Percentiles rank a stretch among this genome's conserved stretches.
Evolutionary conservation across 108 stramenopile species (phyloP).

Genomic region (Parmales sp.): DNA sequence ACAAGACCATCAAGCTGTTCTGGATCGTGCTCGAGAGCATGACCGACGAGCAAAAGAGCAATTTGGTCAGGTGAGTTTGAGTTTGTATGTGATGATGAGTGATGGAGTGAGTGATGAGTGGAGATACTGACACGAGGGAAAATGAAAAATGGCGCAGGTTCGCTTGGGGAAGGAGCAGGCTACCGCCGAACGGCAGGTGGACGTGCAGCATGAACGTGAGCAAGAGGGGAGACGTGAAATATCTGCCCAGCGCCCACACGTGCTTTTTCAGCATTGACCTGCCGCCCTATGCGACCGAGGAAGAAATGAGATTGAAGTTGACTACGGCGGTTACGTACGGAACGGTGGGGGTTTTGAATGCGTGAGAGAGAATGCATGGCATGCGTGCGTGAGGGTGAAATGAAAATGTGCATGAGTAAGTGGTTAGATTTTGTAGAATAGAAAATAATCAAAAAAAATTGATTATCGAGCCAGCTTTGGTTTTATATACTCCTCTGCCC

Average conservation of each 20-base stretch:
- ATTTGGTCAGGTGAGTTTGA: no score
- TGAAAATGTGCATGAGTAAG: no score
- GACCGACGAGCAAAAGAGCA: slow-evolving; percentile 76
- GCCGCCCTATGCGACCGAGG: slow-evolving; percentile 72
- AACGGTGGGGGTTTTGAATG: slow-evolving; percentile 60
- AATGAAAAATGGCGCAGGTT: no score
- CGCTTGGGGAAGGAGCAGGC: slow-evolving; percentile 74
- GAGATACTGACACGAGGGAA: no score
- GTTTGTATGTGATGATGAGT: no score
- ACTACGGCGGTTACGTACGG: slow-evolving; percentile 81
- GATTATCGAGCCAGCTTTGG: no score
- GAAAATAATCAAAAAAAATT: no score
- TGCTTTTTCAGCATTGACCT: slow-evolving; percentile 91
- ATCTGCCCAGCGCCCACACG: slow-evolving; percentile 87
- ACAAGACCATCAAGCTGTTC: slow-evolving; percentile 78
- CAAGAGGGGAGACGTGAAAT: slow-evolving; percentile 33
- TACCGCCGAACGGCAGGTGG: slow-evolving; percentile 87
- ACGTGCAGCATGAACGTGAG: slow-evolving; percentile 86
- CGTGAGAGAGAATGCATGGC: slow-evolving; percentile 27
- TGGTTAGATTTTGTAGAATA: no score
- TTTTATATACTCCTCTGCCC: no score
- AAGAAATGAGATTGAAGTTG: slow-evolving; percentile 77
- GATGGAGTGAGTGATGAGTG: no score
- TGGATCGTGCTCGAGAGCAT: slow-evolving; percentile 79
- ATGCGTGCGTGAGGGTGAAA: no score